These are phyloP conservation scores for Lichina pygmaea DNA, from an alignment of 495 filamentous ascomycete genomes.

Conservation along the genomic window DNA sequence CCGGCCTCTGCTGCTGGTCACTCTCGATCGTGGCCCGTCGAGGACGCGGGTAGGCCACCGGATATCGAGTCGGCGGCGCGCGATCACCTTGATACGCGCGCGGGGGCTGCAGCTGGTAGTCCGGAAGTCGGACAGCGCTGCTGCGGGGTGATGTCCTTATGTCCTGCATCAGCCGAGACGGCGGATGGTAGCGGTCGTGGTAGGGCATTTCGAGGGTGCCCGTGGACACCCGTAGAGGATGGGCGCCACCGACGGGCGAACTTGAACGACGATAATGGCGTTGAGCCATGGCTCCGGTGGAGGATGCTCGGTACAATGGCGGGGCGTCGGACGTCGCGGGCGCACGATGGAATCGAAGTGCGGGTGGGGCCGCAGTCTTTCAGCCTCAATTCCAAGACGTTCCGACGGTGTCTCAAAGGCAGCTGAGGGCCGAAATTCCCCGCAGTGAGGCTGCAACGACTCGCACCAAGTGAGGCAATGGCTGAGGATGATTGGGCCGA, in stretches of 20 bases:
- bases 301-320: too few relatives aligned
- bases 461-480: too few relatives aligned
- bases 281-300: not conserved
- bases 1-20: not conserved
- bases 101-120: not conserved
- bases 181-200: slow-evolving; percentile 12
- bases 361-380: too few relatives aligned
- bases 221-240: slow-evolving; percentile 21
- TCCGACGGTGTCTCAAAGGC: too few relatives aligned
- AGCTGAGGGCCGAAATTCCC: too few relatives aligned
- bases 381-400: too few relatives aligned
- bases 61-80: not conserved
- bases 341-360: too few relatives aligned
- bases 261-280: not conserved
- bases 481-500: too few relatives aligned
- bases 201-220: slow-evolving; percentile 12
- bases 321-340: too few relatives aligned
- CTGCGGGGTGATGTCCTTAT: not conserved
- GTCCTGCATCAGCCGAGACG: not conserved
- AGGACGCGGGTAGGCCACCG: not conserved
- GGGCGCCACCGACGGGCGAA: slow-evolving; percentile 9
- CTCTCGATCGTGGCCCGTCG: not conserved
- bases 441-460: too few relatives aligned
- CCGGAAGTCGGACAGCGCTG: not conserved
- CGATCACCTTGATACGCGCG: not conserved